phyloP scores from a whole-genome alignment of 192 early-diverging fungal genomes.

The Backusella morwellensis region DNA sequence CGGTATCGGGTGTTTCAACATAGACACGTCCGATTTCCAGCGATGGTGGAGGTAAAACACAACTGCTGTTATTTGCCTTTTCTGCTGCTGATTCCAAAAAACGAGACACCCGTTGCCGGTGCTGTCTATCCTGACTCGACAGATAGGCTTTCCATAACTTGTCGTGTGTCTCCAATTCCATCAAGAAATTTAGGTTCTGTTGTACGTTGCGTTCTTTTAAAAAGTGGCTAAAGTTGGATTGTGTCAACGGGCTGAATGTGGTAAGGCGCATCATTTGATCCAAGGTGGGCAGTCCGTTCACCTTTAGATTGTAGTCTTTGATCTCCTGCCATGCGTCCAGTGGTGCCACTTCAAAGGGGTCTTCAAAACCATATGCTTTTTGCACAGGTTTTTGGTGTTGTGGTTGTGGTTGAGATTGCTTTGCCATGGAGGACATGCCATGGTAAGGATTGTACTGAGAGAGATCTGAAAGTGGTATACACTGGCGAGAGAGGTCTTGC shows the following conservation, averaged over 20 bases:
- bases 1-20: constrained; percentile 19
- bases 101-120: not conserved
- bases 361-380: constrained; percentile 25
- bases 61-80: not conserved
- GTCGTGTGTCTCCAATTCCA: constrained; percentile 43
- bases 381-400: not conserved
- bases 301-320: constrained; percentile 37
- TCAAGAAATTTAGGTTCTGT: constrained; percentile 39
- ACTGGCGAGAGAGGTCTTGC: constrained; percentile 18
- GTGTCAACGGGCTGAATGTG: constrained; percentile 32
- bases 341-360: constrained; percentile 32
- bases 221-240: constrained; percentile 37
- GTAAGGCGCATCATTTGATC: constrained; percentile 32
- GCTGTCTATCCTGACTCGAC: constrained; percentile 10
- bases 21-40: not conserved
- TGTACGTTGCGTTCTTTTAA: constrained; percentile 31
- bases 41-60: not conserved
- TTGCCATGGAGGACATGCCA: not conserved
- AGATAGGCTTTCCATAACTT: constrained; percentile 32
- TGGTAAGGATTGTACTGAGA: constrained; percentile 19
- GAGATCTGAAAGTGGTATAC: constrained; percentile 22
- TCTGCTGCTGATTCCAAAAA: constrained; percentile 3
- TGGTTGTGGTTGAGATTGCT: not conserved
- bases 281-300: constrained; percentile 36
- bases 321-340: constrained; percentile 39